Percentiles rank a stretch among this genome's conserved stretches.
These are phyloP conservation scores for Colletotrichum spinosum DNA, from an alignment of 2,329 filamentous ascomycete species.

Conservation along the genomic window DNA sequence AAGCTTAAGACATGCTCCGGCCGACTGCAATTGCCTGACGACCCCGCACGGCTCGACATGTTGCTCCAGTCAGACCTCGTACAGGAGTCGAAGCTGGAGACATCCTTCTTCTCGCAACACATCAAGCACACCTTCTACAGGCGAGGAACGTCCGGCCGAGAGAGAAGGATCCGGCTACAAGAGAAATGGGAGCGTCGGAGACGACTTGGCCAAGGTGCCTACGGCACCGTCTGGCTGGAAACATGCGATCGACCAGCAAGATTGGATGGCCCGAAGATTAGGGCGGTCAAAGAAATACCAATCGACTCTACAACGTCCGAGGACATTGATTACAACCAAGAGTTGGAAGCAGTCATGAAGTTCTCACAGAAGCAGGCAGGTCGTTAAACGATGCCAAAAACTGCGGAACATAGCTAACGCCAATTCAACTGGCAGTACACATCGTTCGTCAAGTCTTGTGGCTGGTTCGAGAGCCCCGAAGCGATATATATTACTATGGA, in stretches of 20 bases:
- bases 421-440: background rate
- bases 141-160: background rate
- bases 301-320: background rate
- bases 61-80: background rate
- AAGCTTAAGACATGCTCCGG: background rate
- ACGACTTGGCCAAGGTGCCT: background rate
- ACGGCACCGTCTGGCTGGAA: constrained; percentile 7
- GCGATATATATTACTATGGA: constrained; percentile 2
- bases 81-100: constrained; percentile 3
- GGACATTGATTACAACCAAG: constrained; percentile 1
- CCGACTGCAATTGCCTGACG: background rate
- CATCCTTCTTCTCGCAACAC: background rate
- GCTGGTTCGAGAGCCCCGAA: constrained; percentile 2
- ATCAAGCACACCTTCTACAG: background rate
- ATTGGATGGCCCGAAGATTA: background rate
- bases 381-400: background rate
- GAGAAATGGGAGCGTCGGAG: background rate
- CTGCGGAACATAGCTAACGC: background rate
- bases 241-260: background rate
- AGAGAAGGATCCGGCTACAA: background rate
- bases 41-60: constrained; percentile 1
- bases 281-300: constrained; percentile 14
- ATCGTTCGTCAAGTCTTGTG: background rate
- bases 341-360: constrained; percentile 4
- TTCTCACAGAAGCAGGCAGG: constrained; percentile 2